phyloP scores from a whole-genome alignment of 1,284 basidiomycete genomes.

The Ustilago esculenta region DNA sequence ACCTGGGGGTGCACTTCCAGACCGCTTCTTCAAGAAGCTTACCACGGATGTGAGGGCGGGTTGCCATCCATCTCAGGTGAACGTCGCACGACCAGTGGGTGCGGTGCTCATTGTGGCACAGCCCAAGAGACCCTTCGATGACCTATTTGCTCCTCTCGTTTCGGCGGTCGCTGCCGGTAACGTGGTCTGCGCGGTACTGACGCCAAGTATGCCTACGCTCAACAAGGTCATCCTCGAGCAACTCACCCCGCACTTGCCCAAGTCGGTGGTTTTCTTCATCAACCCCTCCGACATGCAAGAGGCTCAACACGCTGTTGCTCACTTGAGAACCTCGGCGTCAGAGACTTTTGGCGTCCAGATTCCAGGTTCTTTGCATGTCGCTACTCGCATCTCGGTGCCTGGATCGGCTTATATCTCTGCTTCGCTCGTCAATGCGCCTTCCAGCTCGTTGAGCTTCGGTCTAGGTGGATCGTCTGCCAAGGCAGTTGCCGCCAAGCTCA shows the following conservation, averaged over 20 bases:
- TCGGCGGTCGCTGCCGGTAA: conserved; percentile 15
- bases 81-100: conserved; percentile 3
- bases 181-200: conserved; percentile 13
- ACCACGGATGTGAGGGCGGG: neutral
- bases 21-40: conserved; percentile 8
- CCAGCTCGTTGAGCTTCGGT: neutral
- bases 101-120: conserved; percentile 13
- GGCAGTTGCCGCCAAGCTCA: conserved; percentile 1
- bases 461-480: neutral
- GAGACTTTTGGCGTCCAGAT: conserved; percentile 1
- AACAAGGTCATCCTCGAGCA: conserved; percentile 13
- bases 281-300: neutral
- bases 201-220: conserved; percentile 4
- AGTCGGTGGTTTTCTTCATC: conserved; percentile 11
- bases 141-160: conserved; percentile 13
- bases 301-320: neutral
- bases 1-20: neutral
- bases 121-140: conserved; percentile 16
- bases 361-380: conserved; percentile 11
- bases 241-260: conserved; percentile 6
- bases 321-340: neutral
- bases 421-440: neutral
- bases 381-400: conserved; percentile 1
- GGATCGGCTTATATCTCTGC: conserved; percentile 11
- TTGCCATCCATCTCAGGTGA: neutral